Evolutionary conservation across 129 eudicot species (phyloP).

Genomic region (Chrysanthemum makinoi): DNA sequence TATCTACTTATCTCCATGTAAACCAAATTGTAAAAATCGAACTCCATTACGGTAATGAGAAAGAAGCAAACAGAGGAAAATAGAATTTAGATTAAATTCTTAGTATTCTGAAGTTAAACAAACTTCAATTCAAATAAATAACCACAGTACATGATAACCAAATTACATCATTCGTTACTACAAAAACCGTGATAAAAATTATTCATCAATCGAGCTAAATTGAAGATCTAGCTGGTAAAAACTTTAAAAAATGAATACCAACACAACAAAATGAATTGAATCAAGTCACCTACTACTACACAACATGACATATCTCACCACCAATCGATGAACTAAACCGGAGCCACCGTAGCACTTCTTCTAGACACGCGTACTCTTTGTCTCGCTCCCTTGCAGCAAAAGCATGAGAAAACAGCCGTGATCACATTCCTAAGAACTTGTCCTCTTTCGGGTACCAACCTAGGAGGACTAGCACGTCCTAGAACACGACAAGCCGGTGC

Average conservation of each 20-base stretch:
- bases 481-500: conserved; percentile 14
- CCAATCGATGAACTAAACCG: not conserved
- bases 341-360: conserved; percentile 27
- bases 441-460: conserved; percentile 44
- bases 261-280: conserved; percentile 22
- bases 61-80: too few species aligned
- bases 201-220: too few species aligned
- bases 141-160: too few species aligned
- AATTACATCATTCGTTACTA: too few species aligned
- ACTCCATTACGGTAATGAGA: too few species aligned
- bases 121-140: too few species aligned
- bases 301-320: not conserved
- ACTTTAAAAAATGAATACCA: not conserved
- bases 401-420: conserved; percentile 22
- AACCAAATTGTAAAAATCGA: too few species aligned
- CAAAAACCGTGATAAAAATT: too few species aligned
- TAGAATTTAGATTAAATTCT: too few species aligned
- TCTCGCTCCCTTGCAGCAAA: conserved; percentile 24
- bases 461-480: conserved; percentile 25
- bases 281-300: not conserved
- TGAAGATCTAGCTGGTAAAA: too few species aligned
- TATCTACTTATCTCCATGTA: too few species aligned
- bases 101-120: too few species aligned
- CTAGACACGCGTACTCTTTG: conserved; percentile 13
- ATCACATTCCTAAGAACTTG: conserved; percentile 36